Base-by-base conservation (phyloP, 2,329 filamentous ascomycete species). In the Aotearoamyces nothofagi region DNA sequence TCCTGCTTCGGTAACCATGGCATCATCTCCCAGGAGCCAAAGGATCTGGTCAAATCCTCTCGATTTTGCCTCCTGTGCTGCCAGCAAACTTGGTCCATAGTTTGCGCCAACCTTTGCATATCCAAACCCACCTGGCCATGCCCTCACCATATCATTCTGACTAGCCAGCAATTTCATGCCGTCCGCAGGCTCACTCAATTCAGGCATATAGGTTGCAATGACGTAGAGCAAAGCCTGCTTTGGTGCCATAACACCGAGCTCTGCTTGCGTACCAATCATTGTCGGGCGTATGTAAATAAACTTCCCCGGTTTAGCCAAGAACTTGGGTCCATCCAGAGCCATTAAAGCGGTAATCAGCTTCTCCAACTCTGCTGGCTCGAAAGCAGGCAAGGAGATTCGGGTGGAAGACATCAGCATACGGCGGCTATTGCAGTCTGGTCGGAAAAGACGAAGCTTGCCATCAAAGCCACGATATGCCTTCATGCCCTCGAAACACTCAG, bases 101-200 rank as follows among this genome's bases (percentile, higher is more conserved):
- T 93, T 93, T 34, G 84, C 86, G 32, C 84, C 86, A 17, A 94
- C 70, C 58, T 94, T 94, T 35, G 84, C 82, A 49, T 80, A 86
- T 3, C 86, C 86, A 53, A 92, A 92, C 4, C 86, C 86, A 39
- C 86, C 86, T 13, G 82, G 83, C 86, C 86, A 94, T 9, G 86
- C 84, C 40, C 86, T 78, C 32, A 90, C 73, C 61, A 77, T 81
- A 54, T 92, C 81, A 41, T 84, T 74, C 34, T 73, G 69, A 20
- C 70, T 81, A 1, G 84, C 87, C 50, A 87, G 71, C 28, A 92
- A 68, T 42, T 69, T 76, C 61, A 92, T 66, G 41, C 71, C 71
- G 28, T 61, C 66, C 4, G 42, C 39, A 27, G 5, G 17, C 15
- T 5, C 33, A 14, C 51, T 41, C 52, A 69, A 52, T 40, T 51